Conservation (phyloP, 2,329 filamentous ascomycete species). For the Apiospora arundinis region DNA sequence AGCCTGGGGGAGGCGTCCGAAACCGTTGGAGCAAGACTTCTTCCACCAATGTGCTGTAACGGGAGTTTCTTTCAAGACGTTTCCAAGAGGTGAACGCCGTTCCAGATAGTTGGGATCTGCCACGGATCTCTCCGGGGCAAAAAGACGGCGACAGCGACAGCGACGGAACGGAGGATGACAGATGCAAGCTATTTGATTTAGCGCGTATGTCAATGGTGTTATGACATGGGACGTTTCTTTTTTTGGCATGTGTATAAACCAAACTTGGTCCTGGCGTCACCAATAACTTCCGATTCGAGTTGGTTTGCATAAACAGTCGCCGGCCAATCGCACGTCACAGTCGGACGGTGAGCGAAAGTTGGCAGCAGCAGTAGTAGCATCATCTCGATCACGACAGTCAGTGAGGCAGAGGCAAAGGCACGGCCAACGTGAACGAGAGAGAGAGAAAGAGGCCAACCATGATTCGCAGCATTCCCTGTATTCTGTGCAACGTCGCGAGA, state of each 20-base stretch:
- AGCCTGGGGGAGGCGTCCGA: background rate
- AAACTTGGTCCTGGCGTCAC: background rate
- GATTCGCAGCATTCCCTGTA: background rate
- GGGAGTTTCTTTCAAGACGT: slow-evolving; percentile 7
- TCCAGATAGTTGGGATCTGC: background rate
- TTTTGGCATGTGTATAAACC: background rate
- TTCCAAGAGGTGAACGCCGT: slow-evolving; percentile 1
- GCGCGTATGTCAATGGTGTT: background rate
- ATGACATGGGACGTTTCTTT: slow-evolving; percentile 11
- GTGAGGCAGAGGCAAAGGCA: background rate
- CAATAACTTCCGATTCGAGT: background rate
- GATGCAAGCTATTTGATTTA: background rate
- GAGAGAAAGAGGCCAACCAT: background rate
- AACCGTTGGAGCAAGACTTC: background rate
- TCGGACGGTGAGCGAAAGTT: background rate
- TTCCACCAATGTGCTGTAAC: background rate
- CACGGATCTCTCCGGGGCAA: slow-evolving; percentile 8
- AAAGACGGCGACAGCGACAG: too few relatives aligned
- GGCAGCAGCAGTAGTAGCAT: background rate
- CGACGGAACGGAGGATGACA: background rate
- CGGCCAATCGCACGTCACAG: background rate
- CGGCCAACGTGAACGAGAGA: background rate
- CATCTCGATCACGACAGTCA: too few relatives aligned
- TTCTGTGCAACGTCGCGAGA: background rate
- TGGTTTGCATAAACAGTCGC: background rate